Evolutionary conservation across 352 stramenopile genomes (phyloP).

Genomic region (Pythium dissimile): DNA sequence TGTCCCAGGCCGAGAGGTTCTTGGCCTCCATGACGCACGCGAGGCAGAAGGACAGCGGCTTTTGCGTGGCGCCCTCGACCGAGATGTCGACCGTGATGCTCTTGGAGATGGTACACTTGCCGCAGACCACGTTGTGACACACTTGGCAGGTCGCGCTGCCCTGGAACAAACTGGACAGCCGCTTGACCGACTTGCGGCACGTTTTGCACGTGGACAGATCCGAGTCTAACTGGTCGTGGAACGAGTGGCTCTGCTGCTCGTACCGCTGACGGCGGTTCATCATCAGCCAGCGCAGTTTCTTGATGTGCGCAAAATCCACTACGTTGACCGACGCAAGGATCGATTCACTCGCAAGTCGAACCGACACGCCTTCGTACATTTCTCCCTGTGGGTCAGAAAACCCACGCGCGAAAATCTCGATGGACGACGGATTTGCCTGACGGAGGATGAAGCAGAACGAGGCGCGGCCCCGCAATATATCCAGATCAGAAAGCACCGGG

Average conservation of each 20-base stretch:
- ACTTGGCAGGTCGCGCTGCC: slow-evolving; percentile 20
- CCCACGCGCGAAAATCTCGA: slow-evolving; percentile 49
- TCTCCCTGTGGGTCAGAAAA: slow-evolving; percentile 36
- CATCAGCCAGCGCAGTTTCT: slow-evolving; percentile 66
- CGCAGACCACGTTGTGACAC: slow-evolving; percentile 21
- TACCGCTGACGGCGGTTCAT: slow-evolving; percentile 22
- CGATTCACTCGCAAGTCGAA: slow-evolving; percentile 33
- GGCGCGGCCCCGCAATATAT: slow-evolving; percentile 31
- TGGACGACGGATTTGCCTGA: slow-evolving; percentile 15
- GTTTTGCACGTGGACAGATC: slow-evolving; percentile 17
- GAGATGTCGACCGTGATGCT: slow-evolving; percentile 27
- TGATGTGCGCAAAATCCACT: slow-evolving; percentile 55
- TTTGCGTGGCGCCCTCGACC: slow-evolving; percentile 14
- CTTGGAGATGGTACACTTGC: slow-evolving; percentile 42
- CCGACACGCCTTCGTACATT: slow-evolving; percentile 28
- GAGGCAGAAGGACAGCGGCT: slow-evolving; percentile 30
- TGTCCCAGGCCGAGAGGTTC: slow-evolving; percentile 15
- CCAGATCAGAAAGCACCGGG: slow-evolving; percentile 27
- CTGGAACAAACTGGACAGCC: slow-evolving; percentile 19
- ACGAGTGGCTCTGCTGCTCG: neutral
- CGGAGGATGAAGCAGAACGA: slow-evolving; percentile 46
- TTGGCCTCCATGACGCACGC: slow-evolving; percentile 29
- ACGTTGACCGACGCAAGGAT: slow-evolving; percentile 38
- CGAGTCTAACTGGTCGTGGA: slow-evolving; percentile 3
- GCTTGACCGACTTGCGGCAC: slow-evolving; percentile 29